phyloP scores from a whole-genome alignment of 2,329 filamentous ascomycete species.

The Aureobasidium sp. region DNA sequence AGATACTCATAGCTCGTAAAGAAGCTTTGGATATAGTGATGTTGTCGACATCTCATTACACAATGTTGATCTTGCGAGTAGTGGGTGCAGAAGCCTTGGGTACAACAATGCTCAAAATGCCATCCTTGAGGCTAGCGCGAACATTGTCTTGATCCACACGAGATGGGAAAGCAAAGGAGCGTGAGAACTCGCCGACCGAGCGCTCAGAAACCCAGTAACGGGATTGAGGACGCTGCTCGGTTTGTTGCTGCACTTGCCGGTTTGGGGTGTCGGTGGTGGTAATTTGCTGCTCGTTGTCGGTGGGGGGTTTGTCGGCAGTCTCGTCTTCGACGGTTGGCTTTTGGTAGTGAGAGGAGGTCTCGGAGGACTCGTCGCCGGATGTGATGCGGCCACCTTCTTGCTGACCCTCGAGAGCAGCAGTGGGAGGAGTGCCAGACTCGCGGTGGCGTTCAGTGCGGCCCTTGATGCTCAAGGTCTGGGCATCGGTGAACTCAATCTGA shows the following conservation, averaged over 20 bases:
- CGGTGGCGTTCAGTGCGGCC: conserved; percentile 60
- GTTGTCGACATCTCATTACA: conserved; percentile 32
- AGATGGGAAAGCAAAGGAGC: conserved; percentile 51
- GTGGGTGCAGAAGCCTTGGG: conserved; percentile 46
- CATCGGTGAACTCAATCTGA: conserved; percentile 69
- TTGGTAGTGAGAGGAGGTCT: conserved; percentile 33
- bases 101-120: conserved; percentile 49
- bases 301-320: conserved; percentile 16
- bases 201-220: conserved; percentile 65
- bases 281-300: conserved; percentile 6
- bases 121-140: conserved; percentile 53
- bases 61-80: conserved; percentile 47
- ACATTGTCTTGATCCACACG: conserved; percentile 53
- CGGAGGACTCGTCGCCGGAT: conserved; percentile 14
- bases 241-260: conserved; percentile 10
- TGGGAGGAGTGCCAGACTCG: conserved; percentile 46
- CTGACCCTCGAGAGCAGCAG: conserved; percentile 41
- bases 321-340: conserved; percentile 58
- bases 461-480: conserved; percentile 62
- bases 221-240: conserved; percentile 15
- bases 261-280: conserved; percentile 14
- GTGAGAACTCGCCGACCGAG: conserved; percentile 50
- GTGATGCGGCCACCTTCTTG: conserved; percentile 22
- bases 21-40: not conserved
- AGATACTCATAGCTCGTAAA: not conserved